These are phyloP conservation scores for Umbelopsis ramanniana DNA, from an alignment of 192 early-diverging fungal species.

Conservation along the genomic window DNA sequence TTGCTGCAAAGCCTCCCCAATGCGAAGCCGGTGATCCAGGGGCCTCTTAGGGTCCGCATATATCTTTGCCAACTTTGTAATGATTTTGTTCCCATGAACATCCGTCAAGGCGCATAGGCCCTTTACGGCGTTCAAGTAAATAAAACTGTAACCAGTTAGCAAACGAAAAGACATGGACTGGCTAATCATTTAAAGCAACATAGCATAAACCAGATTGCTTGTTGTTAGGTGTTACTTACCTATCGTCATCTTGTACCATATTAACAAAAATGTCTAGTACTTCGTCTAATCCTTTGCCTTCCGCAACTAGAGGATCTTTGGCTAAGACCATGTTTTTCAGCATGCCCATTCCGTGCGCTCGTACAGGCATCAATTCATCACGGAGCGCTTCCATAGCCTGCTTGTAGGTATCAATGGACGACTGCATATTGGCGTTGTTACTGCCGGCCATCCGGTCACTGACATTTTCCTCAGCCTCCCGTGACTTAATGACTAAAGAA, in stretches of 20 bases:
- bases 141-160: slow-evolving; percentile 60
- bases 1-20: slow-evolving; percentile 89
- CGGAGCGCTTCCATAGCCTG: slow-evolving; percentile 78
- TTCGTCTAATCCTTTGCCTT: slow-evolving; percentile 60
- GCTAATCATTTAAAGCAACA: slow-evolving; percentile 14
- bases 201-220: background rate
- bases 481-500: slow-evolving; percentile 47
- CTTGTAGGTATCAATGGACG: slow-evolving; percentile 62
- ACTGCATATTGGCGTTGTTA: slow-evolving; percentile 31
- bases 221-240: slow-evolving; percentile 41
- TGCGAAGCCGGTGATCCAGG: slow-evolving; percentile 74
- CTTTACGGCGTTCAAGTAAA: slow-evolving; percentile 93
- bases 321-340: slow-evolving; percentile 81
- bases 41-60: slow-evolving; percentile 55
- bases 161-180: slow-evolving; percentile 16
- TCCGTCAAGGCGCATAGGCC: slow-evolving; percentile 86
- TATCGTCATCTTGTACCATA: slow-evolving; percentile 77
- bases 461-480: slow-evolving; percentile 40
- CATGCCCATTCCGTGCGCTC: slow-evolving; percentile 85
- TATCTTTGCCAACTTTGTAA: slow-evolving; percentile 67
- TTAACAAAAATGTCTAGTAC: slow-evolving; percentile 80
- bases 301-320: slow-evolving; percentile 62
- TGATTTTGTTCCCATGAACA: slow-evolving; percentile 69
- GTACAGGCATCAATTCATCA: slow-evolving; percentile 82
- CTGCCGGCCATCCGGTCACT: background rate